Evolutionary conservation across 108 stramenopile species (phyloP).

Genomic region (Pinguiococcus pyrenoidosus): DNA sequence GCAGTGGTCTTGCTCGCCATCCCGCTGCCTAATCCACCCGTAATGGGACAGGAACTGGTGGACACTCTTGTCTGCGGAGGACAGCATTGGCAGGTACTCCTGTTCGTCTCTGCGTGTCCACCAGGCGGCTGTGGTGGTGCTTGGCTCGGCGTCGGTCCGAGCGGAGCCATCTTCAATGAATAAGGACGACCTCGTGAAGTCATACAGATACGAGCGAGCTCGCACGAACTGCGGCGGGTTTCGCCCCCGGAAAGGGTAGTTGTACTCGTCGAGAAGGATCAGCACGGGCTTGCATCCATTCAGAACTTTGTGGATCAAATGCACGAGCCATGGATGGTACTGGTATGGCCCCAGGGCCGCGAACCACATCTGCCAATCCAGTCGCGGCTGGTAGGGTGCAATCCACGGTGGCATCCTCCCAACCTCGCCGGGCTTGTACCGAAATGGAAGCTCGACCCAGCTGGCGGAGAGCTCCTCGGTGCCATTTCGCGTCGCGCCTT

Average conservation of each 20-base stretch:
- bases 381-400: constrained; percentile 48
- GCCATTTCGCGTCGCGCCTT: too few species aligned
- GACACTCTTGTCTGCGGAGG: too few species aligned
- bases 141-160: too few species aligned
- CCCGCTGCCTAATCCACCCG: too few species aligned
- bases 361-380: constrained; percentile 70
- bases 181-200: constrained; percentile 19
- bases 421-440: constrained; percentile 43
- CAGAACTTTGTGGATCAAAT: constrained; percentile 33
- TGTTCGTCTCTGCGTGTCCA: too few species aligned
- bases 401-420: constrained; percentile 25
- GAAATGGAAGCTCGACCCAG: constrained; percentile 48
- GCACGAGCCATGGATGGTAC: constrained; percentile 46
- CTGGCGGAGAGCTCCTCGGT: constrained; percentile 6
- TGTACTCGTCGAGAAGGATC: constrained; percentile 22
- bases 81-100: too few species aligned
- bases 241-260: neutral
- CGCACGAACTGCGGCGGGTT: neutral
- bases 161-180: too few species aligned
- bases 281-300: constrained; percentile 24
- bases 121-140: too few species aligned
- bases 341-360: constrained; percentile 46
- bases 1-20: too few species aligned
- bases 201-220: constrained; percentile 4
- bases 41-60: too few species aligned